Evolutionary conservation across 208 protist genomes (phyloP), one percentile per base, ranked within the genome.

Genomic region (Zelonia costaricensis): DNA sequence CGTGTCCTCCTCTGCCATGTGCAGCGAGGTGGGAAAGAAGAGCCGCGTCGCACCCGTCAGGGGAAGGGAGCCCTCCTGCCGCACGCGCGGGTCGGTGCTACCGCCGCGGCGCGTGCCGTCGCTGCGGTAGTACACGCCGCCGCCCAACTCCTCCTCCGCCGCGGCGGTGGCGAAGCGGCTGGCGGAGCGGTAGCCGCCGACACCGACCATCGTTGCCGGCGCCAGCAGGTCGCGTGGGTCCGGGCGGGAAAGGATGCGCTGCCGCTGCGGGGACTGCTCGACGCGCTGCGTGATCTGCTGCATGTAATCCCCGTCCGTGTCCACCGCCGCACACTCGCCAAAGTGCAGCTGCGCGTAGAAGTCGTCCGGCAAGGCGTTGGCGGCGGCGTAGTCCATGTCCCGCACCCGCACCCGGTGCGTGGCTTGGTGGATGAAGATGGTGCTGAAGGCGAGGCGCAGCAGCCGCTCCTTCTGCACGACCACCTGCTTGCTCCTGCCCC

Each of bases 311-410:
- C 30, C 61, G 46, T 93, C 82, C 13, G 44, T 51, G 9, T 57
- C 55, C 10, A 49, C 56, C 15, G 69, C 9, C n/a, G 39, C 66
- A 39, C 62, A 69, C 22, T 79, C 66, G 22, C 31, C 43, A 63
- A 88, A 93, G 66, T 87, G 80, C 44, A 93, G 68, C 62, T 75
- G 54, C 3, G 82, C 78, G 64, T 82, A 91, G 62, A 88, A 88
- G 74, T 90, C 82, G 38, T 80, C 70, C 22, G 78, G 61, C 3
- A 93, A 42, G 10, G 54, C 35, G 51, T 76, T 88, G 22, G 68
- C 60, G 13, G 23, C 15, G 12, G 74, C 78, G 70, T 88, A 86
- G 78, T 93, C 86, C 86, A 93, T 90, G 45, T 86, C 78, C 28
- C 76, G 81, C 33, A 78, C 54, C 1, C 74, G 66, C 12, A 93